Conservation (phyloP, 164 flowering plant genomes). For the Saururus chinensis region DNA sequence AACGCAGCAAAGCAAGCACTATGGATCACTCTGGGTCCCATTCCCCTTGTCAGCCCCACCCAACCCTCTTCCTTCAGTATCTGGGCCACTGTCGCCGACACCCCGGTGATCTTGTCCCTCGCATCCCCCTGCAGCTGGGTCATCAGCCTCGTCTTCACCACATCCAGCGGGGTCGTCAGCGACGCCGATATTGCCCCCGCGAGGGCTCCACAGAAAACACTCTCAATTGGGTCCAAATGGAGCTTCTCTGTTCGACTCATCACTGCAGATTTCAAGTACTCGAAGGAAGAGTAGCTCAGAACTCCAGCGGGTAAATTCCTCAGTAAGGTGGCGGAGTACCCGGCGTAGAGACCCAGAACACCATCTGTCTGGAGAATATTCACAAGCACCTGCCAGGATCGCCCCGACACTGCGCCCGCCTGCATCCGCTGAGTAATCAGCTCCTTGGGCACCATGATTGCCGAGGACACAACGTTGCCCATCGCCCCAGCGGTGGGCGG, state of each 20-base stretch:
- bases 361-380: slow-evolving; percentile 77
- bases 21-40: slow-evolving; percentile 87
- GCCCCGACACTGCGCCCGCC: slow-evolving; percentile 64
- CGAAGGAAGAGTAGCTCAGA: slow-evolving; percentile 89
- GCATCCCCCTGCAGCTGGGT: slow-evolving; percentile 66
- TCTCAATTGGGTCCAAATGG: slow-evolving; percentile 64
- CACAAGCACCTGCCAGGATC: slow-evolving; percentile 82
- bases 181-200: slow-evolving; percentile 96
- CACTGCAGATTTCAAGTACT: slow-evolving; percentile 84
- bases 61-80: slow-evolving; percentile 90
- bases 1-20: slow-evolving; percentile 92
- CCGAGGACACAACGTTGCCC: slow-evolving; percentile 93
- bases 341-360: slow-evolving; percentile 79
- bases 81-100: slow-evolving; percentile 48
- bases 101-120: slow-evolving; percentile 42
- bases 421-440: slow-evolving; percentile 91
- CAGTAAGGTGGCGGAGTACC: slow-evolving; percentile 88
- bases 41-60: slow-evolving; percentile 76
- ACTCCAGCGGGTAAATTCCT: slow-evolving; percentile 95
- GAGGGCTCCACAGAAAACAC: slow-evolving; percentile 88
- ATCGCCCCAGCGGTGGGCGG: slow-evolving; percentile 97
- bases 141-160: slow-evolving; percentile 96
- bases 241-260: slow-evolving; percentile 40
- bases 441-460: slow-evolving; percentile 96
- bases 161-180: slow-evolving; percentile 83